Evolutionary conservation across 495 filamentous ascomycete species (phyloP), one percentile per base, ranked within the genome.

Genomic region (Monascus purpureus): DNA sequence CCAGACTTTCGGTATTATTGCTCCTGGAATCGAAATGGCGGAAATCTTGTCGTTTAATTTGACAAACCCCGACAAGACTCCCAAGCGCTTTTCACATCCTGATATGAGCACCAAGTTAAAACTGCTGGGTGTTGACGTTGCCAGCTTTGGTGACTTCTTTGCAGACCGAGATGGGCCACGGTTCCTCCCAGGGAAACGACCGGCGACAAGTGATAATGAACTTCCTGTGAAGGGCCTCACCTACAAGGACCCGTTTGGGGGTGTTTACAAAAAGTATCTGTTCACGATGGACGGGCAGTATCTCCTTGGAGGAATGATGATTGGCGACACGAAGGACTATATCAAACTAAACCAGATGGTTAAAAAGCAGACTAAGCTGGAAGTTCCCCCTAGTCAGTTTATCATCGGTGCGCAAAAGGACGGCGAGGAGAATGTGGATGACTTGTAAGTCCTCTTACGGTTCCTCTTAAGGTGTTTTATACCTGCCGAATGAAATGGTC

Each of bases 241-340:
- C 0, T 96, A 93, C 55, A 90, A 81, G 38, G 88, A 96, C 53
- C 88, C 88, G 0, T 94, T 96, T 49, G 69, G 75, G 37, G 77
- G 84, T n/a, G 73, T 94, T 1, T 96, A 96, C 55, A 94, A 96
- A 56, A 96, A 96, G 53, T 96, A 86, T 53, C 57, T 96, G 5
- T 94, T 94, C 43, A 93, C 87, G 2, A 53, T 78, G 48, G 88
- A 96, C 48, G 88, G 88, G 14, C 93, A 93, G 48, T 90, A 84
- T 50, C 61, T 96, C 2, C 72, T 96, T 5, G 88, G 88, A 12
- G 88, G 88, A 2, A 96, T 96, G 87, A 94, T 96, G 81, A 93
- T 96, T 36, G 88, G 88, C 22, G 88, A 96, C 53, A 93, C 86
- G 0, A 78, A 71, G 37, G 88, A 96, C 53, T 96, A 94, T 49